phyloP scores from a whole-genome alignment of 139 green algal genomes.

The Trebouxia sp. region DNA sequence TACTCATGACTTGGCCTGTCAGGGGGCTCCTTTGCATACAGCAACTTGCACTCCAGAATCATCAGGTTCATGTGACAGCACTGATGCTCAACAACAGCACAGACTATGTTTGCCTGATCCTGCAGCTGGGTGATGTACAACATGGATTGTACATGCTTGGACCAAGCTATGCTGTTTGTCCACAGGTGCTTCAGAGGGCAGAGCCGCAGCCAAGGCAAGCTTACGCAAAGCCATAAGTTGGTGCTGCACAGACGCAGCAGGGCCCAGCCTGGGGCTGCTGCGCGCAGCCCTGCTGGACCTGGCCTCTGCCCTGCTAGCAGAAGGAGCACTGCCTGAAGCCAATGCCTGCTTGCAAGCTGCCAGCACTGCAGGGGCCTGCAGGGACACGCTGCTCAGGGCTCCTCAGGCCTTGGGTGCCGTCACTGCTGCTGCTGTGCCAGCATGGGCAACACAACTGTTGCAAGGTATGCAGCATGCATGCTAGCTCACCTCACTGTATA shows the following conservation, averaged over 20 bases:
- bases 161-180: no score
- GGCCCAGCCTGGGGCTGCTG: conserved; percentile 12
- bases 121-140: no score
- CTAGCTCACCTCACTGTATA: background rate
- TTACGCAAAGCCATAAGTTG: background rate
- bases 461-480: background rate
- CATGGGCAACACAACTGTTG: background rate
- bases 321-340: background rate
- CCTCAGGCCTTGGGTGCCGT: background rate
- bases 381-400: background rate
- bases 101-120: no score
- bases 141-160: no score
- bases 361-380: background rate
- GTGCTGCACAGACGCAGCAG: conserved; percentile 19
- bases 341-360: conserved; percentile 7
- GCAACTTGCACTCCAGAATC: no score
- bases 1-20: no score
- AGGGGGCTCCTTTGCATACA: no score
- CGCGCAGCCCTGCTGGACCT: conserved; percentile 16
- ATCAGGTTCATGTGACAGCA: no score
- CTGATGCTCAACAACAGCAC: no score
- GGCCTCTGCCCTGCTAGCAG: background rate
- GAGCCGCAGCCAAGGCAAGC: background rate
- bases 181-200: no score
- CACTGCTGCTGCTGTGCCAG: conserved; percentile 2